Percentiles rank a stretch among this genome's conserved stretches.
These are phyloP conservation scores for Lyophyllum decastes DNA, from an alignment of 768 basidiomycete genomes.

Conservation along the genomic window DNA sequence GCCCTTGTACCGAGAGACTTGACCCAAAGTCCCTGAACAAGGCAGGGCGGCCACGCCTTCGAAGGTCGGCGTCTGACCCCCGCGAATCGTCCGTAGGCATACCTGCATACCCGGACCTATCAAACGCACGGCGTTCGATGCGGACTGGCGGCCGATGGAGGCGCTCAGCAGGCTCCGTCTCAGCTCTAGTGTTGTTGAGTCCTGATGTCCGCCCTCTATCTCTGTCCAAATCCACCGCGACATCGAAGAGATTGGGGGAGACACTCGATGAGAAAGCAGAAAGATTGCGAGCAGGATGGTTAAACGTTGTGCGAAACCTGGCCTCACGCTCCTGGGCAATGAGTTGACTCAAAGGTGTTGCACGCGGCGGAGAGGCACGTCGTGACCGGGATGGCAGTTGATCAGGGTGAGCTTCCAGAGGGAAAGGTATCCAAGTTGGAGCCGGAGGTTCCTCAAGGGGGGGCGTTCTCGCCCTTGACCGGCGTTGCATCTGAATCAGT, in stretches of 20 bases:
- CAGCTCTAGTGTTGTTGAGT: conserved; percentile 20
- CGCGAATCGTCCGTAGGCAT: background rate
- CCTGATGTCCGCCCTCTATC: conserved; percentile 34
- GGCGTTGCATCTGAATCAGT: conserved; percentile 24
- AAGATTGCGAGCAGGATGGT: background rate
- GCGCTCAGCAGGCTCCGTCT: conserved; percentile 12
- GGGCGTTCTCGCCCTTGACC: background rate
- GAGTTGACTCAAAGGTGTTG: background rate
- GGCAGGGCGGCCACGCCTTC: background rate
- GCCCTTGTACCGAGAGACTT: background rate
- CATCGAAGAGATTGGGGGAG: background rate
- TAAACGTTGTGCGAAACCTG: background rate
- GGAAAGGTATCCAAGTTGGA: background rate
- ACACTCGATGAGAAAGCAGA: background rate
- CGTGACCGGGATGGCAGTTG: background rate
- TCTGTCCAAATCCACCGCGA: background rate
- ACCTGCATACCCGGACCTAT: background rate
- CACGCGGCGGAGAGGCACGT: background rate
- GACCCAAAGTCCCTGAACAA: background rate
- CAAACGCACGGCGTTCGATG: background rate
- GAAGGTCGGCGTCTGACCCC: background rate
- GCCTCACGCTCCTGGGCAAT: background rate
- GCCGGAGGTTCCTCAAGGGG: background rate
- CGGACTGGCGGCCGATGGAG: background rate
- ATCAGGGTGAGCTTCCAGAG: background rate